Percentiles rank a stretch among this genome's conserved stretches.
Conservation (phyloP, 805 yeast genomes). For the Candida pini region DNA sequence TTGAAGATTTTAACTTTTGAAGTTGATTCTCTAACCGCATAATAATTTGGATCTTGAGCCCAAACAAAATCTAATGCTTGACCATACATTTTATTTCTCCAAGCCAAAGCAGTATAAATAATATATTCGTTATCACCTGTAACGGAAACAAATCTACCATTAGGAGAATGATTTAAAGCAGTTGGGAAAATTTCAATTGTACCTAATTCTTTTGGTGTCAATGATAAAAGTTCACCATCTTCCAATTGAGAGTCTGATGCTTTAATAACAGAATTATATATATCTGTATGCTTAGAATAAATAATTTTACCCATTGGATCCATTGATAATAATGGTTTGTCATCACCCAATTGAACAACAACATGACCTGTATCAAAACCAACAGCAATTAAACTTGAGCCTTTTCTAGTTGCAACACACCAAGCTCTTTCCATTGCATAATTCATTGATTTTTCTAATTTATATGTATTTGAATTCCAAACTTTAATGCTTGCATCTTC, state of each 20-base stretch:
- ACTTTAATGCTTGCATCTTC: constrained; percentile 93
- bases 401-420: constrained; percentile 79
- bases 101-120: constrained; percentile 92
- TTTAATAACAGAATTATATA: constrained; percentile 75
- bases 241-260: constrained; percentile 54
- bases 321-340: constrained; percentile 90
- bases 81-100: constrained; percentile 96
- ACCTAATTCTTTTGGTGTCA: constrained; percentile 90
- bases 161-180: constrained; percentile 84
- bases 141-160: constrained; percentile 94
- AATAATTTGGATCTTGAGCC: constrained; percentile 87
- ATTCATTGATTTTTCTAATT: constrained; percentile 85
- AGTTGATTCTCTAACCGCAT: constrained; percentile 71
- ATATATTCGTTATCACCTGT: constrained; percentile 98
- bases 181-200: constrained; percentile 90
- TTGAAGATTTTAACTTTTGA: constrained; percentile 66
- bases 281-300: constrained; percentile 88
- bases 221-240: constrained; percentile 75
- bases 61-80: constrained; percentile 87
- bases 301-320: constrained; percentile 89
- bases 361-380: constrained; percentile 95
- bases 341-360: constrained; percentile 86
- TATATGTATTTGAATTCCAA: constrained; percentile 94
- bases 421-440: constrained; percentile 94
- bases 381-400: constrained; percentile 74